Conservation (phyloP, 495 filamentous ascomycete genomes). For the Neurospora africana region DNA sequence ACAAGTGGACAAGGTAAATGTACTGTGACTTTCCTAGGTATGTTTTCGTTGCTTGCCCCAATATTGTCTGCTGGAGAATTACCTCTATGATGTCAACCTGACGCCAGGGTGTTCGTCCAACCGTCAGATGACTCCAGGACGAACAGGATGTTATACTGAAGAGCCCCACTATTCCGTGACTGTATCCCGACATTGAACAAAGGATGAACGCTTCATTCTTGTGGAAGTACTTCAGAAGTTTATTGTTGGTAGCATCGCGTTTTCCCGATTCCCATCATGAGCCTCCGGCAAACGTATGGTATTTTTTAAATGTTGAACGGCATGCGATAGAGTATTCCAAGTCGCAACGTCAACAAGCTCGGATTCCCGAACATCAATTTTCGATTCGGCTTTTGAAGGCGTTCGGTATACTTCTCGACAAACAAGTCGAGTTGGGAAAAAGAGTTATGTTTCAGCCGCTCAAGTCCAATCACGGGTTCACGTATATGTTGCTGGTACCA, state of each 20-base stretch:
- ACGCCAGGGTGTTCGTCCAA: neutral
- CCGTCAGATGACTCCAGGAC: neutral
- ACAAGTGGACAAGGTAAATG: neutral
- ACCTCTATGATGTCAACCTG: neutral
- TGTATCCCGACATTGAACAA: neutral
- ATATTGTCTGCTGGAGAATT: neutral
- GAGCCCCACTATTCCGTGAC: neutral
- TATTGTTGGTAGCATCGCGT: too few relatives aligned
- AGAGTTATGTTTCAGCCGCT: neutral
- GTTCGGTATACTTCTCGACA: neutral
- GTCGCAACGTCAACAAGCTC: too few relatives aligned
- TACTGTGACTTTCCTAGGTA: neutral
- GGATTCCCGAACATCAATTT: too few relatives aligned
- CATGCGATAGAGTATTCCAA: too few relatives aligned
- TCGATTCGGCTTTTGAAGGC: too few relatives aligned
- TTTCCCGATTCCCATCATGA: too few relatives aligned
- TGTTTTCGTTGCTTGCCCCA: neutral
- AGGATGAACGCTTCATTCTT: neutral
- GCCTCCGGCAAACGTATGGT: too few relatives aligned
- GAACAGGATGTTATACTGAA: neutral
- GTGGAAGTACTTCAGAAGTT: too few relatives aligned
- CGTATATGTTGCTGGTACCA: neutral
- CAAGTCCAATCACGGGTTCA: neutral
- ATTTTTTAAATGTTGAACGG: too few relatives aligned
- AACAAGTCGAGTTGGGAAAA: neutral